Percentiles rank a stretch among this genome's conserved stretches.
Evolutionary conservation across 169 alveolate species (phyloP).

Genomic region (Theileria equi): DNA sequence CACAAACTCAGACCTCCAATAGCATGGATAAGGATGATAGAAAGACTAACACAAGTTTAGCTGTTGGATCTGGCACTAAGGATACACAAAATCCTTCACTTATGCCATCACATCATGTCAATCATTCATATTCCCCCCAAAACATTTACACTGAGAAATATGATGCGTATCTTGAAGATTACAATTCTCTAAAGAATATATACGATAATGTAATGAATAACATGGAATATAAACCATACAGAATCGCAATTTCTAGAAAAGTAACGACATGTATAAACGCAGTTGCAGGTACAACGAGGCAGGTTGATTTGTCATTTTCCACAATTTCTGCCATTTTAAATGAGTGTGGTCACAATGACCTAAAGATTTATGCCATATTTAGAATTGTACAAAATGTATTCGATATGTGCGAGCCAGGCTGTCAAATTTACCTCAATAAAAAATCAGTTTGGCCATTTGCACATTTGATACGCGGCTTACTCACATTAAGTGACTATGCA

Average conservation of each 20-base stretch:
- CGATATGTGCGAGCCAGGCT: constrained; percentile 53
- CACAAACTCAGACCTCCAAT: neutral
- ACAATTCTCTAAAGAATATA: neutral
- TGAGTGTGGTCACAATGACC: constrained; percentile 5
- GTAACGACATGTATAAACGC: constrained; percentile 39
- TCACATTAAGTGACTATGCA: neutral
- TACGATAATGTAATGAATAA: constrained; percentile 14
- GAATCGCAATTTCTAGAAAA: constrained; percentile 28
- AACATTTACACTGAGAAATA: constrained; percentile 11
- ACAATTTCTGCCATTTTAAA: constrained; percentile 8
- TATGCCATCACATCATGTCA: no score
- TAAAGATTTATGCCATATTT: constrained; percentile 7
- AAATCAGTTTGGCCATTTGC: constrained; percentile 65
- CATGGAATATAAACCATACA: neutral
- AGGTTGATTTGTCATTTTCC: constrained; percentile 15
- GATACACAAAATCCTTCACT: no score
- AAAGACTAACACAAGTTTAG: neutral
- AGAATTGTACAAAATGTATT: constrained; percentile 44
- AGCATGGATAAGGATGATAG: neutral
- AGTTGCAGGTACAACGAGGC: constrained; percentile 51
- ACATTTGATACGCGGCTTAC: constrained; percentile 23
- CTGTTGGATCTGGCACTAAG: neutral
- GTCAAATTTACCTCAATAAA: constrained; percentile 60
- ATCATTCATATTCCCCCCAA: neutral
- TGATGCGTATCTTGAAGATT: constrained; percentile 12